Evolutionary conservation across 352 stramenopile genomes (phyloP).

Genomic region (Phytopythium mirpurense): DNA sequence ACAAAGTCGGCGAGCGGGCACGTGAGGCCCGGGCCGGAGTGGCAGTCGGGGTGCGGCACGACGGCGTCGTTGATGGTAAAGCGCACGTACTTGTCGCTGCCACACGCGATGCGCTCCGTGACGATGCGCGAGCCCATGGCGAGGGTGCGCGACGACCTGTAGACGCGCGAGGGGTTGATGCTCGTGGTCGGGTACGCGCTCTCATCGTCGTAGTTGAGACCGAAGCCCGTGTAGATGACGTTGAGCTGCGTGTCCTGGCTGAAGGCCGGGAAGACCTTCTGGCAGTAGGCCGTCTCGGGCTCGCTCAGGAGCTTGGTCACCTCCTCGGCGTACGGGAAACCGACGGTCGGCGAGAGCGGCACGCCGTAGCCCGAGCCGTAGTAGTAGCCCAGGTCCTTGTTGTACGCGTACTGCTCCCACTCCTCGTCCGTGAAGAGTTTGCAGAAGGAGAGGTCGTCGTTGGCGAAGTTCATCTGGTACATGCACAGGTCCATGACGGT

Average conservation of each 20-base stretch:
- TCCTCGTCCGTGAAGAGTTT: conserved; percentile 49
- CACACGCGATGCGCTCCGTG: conserved; percentile 44
- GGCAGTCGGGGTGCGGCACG: conserved; percentile 33
- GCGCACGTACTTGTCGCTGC: conserved; percentile 31
- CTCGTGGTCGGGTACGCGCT: conserved; percentile 24
- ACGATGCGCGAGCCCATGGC: conserved; percentile 39
- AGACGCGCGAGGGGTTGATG: conserved; percentile 30
- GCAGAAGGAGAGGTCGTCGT: conserved; percentile 35
- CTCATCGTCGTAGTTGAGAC: conserved; percentile 33
- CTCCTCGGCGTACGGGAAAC: conserved; percentile 35
- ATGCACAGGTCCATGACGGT: conserved; percentile 56
- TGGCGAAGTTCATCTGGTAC: conserved; percentile 49
- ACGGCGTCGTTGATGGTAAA: conserved; percentile 47
- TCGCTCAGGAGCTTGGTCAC: conserved; percentile 37
- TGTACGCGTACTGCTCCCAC: conserved; percentile 45
- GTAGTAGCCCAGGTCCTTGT: conserved; percentile 53
- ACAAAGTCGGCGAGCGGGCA: conserved; percentile 36
- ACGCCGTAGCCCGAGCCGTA: conserved; percentile 45
- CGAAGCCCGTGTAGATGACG: conserved; percentile 35
- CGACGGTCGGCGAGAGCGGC: conserved; percentile 31
- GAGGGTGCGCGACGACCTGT: conserved; percentile 34
- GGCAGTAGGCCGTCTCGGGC: conserved; percentile 35
- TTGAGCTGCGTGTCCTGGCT: conserved; percentile 56
- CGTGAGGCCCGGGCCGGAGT: conserved; percentile 40
- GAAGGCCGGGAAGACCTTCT: conserved; percentile 51